These are phyloP conservation scores for Jaapia argillacea DNA, from an alignment of 768 basidiomycete species.

Conservation along the genomic window DNA sequence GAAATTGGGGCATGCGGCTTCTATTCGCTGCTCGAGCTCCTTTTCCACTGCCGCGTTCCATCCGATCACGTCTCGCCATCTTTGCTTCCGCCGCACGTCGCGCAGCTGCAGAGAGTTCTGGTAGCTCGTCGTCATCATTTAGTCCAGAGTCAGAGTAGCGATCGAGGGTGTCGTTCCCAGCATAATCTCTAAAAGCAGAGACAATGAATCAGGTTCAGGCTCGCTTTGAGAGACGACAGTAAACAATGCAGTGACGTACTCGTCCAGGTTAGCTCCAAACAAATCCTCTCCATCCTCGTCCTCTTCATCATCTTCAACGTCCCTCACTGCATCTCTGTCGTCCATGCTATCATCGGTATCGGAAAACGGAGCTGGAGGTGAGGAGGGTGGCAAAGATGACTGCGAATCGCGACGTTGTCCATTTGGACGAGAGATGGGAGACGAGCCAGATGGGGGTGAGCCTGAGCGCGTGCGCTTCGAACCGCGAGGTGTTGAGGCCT, in stretches of 20 bases:
- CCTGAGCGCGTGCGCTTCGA: slow-evolving; percentile 47
- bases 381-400: slow-evolving; percentile 59
- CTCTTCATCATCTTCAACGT: slow-evolving; percentile 54
- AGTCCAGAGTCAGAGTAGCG: slow-evolving; percentile 81
- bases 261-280: slow-evolving; percentile 70
- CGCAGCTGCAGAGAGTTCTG: slow-evolving; percentile 54
- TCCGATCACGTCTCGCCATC: slow-evolving; percentile 84
- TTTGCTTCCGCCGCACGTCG: slow-evolving; percentile 77
- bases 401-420: slow-evolving; percentile 46
- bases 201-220: no score
- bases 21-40: slow-evolving; percentile 71
- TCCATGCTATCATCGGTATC: slow-evolving; percentile 37
- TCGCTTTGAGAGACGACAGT: slow-evolving; percentile 2
- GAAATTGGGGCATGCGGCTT: slow-evolving; percentile 80
- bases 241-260: slow-evolving; percentile 39
- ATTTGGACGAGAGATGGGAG: slow-evolving; percentile 34
- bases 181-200: slow-evolving; percentile 72
- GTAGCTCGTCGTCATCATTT: slow-evolving; percentile 69
- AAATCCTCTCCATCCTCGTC: slow-evolving; percentile 87
- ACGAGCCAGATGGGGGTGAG: slow-evolving; percentile 41
- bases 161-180: slow-evolving; percentile 73
- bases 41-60: slow-evolving; percentile 53
- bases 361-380: slow-evolving; percentile 38
- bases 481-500: slow-evolving; percentile 33
- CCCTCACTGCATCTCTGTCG: slow-evolving; percentile 45